Conservation (phyloP, 73 alveolate genomes). For the Paramecium octaurelia region DNA sequence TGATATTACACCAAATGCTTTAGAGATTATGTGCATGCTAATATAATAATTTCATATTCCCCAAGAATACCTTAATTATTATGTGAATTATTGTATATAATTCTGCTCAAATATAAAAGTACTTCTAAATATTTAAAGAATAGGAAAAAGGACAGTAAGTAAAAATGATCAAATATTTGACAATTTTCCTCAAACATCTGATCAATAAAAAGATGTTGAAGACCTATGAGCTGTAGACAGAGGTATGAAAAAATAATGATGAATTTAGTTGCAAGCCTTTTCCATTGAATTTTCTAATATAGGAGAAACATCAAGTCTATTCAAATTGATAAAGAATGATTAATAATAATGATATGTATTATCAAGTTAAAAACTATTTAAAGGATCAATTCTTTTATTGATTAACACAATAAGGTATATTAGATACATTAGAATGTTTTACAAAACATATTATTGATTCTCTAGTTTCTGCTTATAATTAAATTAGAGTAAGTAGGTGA, state of each 20-base stretch:
- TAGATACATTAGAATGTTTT: too few relatives aligned
- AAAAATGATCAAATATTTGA: neutral
- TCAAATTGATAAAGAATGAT: neutral
- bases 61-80: neutral
- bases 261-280: slow-evolving; percentile 29
- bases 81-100: neutral
- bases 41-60: neutral
- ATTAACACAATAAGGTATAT: too few relatives aligned
- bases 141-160: neutral
- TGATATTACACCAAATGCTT: slow-evolving; percentile 11
- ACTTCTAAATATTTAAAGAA: neutral
- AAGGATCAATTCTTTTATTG: too few relatives aligned
- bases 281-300: slow-evolving; percentile 4
- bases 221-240: neutral
- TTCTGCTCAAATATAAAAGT: slow-evolving; percentile 3
- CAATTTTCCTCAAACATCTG: neutral
- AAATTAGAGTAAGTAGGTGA: too few relatives aligned
- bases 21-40: neutral
- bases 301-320: neutral
- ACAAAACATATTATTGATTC: too few relatives aligned
- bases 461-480: too few relatives aligned
- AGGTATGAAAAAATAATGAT: neutral
- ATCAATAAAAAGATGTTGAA: neutral
- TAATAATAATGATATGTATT: neutral
- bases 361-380: neutral